These are phyloP conservation scores for Alternaria brassicicola DNA, from an alignment of 2,329 filamentous ascomycete genomes.

Conservation along the genomic window DNA sequence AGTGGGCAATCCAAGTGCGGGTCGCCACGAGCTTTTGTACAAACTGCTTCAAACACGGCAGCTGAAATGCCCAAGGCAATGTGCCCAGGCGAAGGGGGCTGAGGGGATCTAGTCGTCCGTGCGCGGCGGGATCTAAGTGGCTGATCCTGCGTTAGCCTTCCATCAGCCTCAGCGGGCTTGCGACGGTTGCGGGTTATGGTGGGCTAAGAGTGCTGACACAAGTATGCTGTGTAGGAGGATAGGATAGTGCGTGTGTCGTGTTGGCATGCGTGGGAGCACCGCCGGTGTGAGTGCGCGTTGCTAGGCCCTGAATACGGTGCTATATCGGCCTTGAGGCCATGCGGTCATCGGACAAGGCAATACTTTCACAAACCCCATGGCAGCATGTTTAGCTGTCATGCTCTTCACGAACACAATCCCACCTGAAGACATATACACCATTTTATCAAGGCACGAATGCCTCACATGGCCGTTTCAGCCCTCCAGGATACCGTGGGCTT, in stretches of 20 bases:
- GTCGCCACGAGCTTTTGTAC: conserved; percentile 17
- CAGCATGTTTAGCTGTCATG: no score
- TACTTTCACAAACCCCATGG: neutral
- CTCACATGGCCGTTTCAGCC: neutral
- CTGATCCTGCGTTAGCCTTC: conserved; percentile 14
- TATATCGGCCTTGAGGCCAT: neutral
- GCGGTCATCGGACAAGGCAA: neutral
- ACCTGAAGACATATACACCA: neutral
- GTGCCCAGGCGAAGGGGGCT: conserved; percentile 21
- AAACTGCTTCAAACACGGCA: conserved; percentile 6
- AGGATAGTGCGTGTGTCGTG: conserved; percentile 3
- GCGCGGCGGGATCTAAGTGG: conserved; percentile 16
- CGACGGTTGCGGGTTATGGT: conserved; percentile 8
- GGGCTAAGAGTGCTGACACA: conserved; percentile 18
- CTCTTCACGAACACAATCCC: neutral
- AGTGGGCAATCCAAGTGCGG: neutral
- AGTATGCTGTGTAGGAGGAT: conserved; percentile 18
- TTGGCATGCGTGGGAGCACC: neutral
- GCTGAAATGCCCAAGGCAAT: conserved; percentile 19
- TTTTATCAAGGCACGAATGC: neutral
- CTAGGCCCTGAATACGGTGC: neutral
- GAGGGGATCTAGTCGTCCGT: conserved; percentile 8
- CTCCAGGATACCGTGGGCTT: neutral
- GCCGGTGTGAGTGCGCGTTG: neutral
- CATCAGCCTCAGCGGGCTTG: conserved; percentile 33